Conservation (phyloP, 2,329 filamentous ascomycete species). For the Ophiostoma populinum region DNA sequence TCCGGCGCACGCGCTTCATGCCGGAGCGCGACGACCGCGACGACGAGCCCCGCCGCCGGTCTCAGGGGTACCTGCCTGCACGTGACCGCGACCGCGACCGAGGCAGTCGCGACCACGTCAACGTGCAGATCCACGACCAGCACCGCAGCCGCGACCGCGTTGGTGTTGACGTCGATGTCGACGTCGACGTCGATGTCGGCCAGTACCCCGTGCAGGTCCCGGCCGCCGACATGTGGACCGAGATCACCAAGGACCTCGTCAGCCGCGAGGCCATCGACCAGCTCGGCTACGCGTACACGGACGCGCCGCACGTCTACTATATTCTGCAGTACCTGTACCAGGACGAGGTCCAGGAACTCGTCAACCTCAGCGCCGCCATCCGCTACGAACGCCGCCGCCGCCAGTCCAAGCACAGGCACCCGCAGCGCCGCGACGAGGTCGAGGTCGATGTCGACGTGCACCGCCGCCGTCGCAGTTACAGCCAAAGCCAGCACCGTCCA, state of each 20-base stretch:
- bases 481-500: constrained; percentile 11
- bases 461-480: constrained; percentile 18
- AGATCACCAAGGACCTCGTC: constrained; percentile 88
- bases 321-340: constrained; percentile 76
- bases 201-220: constrained; percentile 22
- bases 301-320: constrained; percentile 80
- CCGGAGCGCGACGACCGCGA: constrained; percentile 47
- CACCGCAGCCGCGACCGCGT: constrained; percentile 24
- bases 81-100: constrained; percentile 15
- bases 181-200: constrained; percentile 32
- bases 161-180: constrained; percentile 37
- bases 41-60: too few species aligned
- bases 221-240: constrained; percentile 71
- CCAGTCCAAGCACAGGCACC: constrained; percentile 32
- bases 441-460: constrained; percentile 32
- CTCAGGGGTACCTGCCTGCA: too few species aligned
- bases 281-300: constrained; percentile 74
- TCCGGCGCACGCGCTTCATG: constrained; percentile 56
- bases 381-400: constrained; percentile 41
- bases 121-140: constrained; percentile 27
- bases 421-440: constrained; percentile 20
- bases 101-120: constrained; percentile 21
- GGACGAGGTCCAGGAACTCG: constrained; percentile 76
- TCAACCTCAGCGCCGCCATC: constrained; percentile 69
- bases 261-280: constrained; percentile 72